Evolutionary conservation across 441 rosid species (phyloP), one percentile per base, ranked within the genome.

Genomic region (Erysimum pusillum): DNA sequence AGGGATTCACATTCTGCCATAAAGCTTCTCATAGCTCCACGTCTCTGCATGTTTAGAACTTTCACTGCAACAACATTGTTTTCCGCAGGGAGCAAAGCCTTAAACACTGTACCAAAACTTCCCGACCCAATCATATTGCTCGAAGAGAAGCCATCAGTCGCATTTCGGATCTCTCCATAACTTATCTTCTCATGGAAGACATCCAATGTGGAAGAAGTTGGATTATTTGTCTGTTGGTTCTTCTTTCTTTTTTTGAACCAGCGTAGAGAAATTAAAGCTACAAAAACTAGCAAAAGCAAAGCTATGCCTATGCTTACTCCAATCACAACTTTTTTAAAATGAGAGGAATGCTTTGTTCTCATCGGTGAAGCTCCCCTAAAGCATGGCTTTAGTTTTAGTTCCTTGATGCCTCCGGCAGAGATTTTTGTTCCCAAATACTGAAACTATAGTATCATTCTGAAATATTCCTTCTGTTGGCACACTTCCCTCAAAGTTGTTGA

Each of bases 151-250:
- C n/a, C n/a, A n/a, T n/a, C n/a, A n/a, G n/a, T n/a, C n/a, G n/a
- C n/a, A n/a, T n/a, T n/a, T n/a, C n/a, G n/a, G n/a, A n/a, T 12
- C 31, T 45, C 39, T 7, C 25, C 10, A 31, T 6, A 73, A n/a
- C 38, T 18, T 18, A 48, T 35, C 0, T 48, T 13, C 22, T 64
- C 41, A 53, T 61, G 70, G 63, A 41, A 39, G 7, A 14, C 32
- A 39, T 34, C 70, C 70, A 48, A 28, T 7, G 35, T 25, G 9
- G 63, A 73, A 63, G 70, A 31, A 73, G 25, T 9, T 25, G 58
- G 35, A 8, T 10, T 6, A 28, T 39, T n/a, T 3, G n/a, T 51
- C 9, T 53, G 57, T n/a, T n/a, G n/a, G n/a, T n/a, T n/a, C 5
- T 8, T 72, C 34, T 18, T 59, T 20, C 18, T 44, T 45, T 44